Base-by-base conservation (phyloP, 108 stramenopile species). In the Epithemia pelagica region DNA sequence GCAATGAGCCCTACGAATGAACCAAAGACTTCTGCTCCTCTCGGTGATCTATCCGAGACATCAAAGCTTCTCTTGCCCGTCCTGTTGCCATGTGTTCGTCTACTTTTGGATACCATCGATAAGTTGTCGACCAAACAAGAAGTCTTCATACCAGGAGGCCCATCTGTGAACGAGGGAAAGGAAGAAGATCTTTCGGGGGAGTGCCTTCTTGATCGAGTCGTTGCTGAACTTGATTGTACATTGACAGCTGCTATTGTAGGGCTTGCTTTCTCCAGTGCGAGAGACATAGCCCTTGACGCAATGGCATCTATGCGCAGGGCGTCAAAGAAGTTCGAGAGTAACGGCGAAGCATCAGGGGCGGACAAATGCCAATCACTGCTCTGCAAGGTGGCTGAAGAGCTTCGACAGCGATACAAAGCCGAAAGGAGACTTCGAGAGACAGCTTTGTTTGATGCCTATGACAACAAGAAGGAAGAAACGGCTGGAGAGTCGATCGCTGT, bases 31-130 rank as follows among this genome's bases (percentile, higher is more conserved):
- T 1, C n/a, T 25, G 65, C 28, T 8, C 24, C 30, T 27, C 24
- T 55, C 27, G 22, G 32, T 29, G 21, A 58, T 21, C 56, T 58
- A 8, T 52, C 65, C 3, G 28, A 37, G 23, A 74, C 82, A 30
- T 81, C 92, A 23, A 91, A 85, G 55, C 72, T 89, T 22, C 70
- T 94, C 30, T 71, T 94, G 10, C 93, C 90, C 20, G 86, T 94
- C 37, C 70, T 94, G 32, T 90, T 88, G 58, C 89, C 93, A 3
- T 82, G 81, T 54, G 64, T 90, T 28, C 84, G 93, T 46, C 62
- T 81, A 27, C 58, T 85, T n/a, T 20, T 89, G 20, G 84, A 72
- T 25, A 72, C 71, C 30, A 67, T 89, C 24, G 32, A 66, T 1
- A 32, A 32, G 10, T 10, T 31, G 3, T 31, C 29, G 22, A 22